Evolutionary conservation across 192 early-diverging fungal genomes (phyloP), one percentile per base, ranked within the genome.

Genomic region (Entomortierella parvispora): DNA sequence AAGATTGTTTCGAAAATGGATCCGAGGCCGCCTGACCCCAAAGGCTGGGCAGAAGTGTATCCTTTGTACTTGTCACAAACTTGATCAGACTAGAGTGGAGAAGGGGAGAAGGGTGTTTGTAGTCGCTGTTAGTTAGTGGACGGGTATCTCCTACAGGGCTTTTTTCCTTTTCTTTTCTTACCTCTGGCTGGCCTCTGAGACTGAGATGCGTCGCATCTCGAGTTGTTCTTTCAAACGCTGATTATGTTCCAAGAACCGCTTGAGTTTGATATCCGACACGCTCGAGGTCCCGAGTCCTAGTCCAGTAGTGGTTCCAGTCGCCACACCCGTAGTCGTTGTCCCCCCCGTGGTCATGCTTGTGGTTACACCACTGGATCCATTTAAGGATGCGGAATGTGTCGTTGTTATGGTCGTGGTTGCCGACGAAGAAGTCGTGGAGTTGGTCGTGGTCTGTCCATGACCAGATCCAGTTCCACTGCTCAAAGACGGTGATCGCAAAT

Each of bases 171-270:
- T 42, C 33, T 22, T 40, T 2, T 55, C 29, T 9, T 32, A 84
- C 83, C 80, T 80, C 67, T 71, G 59, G 56, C 80, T 77, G 32
- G 93, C 91, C 59, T 93, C 90, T 40, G 93, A 93, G 32, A 92
- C 89, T 34, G 90, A 81, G 20, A 94, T 90, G 34, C 91, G 89
- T 22, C 83, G 86, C 69, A 94, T 85, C 53, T 94, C 93, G 40
- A 94, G 88, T 75, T 90, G 91, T 62, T 94, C 91, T 69, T 85
- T 84, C 54, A 94, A 66, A n/a, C 89, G 84, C 61, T 86, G 85
- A 80, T 90, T 93, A 69, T 90, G 83, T 78, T 94, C 93, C 75
- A 85, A 63, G 55, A 94, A 86, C 71, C 90, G 87, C 59, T 86
- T 77, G 43, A 93, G 82, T 58, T 92, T 93, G 63, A 87, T 72